Conservation (phyloP, 2,329 filamentous ascomycete genomes). For the Paracoccidioides brasiliensis region DNA sequence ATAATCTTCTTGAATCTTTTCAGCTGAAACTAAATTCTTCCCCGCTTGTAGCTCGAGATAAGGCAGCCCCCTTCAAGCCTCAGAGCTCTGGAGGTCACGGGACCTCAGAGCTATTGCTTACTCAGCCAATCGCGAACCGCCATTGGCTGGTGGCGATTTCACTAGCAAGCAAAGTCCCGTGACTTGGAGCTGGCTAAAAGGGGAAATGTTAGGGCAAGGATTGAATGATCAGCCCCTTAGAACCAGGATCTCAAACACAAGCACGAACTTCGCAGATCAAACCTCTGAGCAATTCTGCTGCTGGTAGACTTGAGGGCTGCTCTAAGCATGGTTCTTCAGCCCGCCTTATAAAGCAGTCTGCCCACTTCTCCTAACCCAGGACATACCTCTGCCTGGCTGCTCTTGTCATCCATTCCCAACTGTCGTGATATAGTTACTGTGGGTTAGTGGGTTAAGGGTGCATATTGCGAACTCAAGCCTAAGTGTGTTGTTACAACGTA, state of each 20-base stretch:
- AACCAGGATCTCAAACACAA: too few species aligned
- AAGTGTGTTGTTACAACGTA: slow-evolving; percentile 1
- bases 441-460: not conserved
- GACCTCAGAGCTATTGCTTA: not conserved
- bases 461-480: slow-evolving; percentile 1
- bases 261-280: too few species aligned
- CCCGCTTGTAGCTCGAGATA: not conserved
- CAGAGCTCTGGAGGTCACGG: not conserved
- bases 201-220: not conserved
- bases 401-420: not conserved
- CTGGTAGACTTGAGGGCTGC: not conserved
- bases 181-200: not conserved
- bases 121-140: too few species aligned
- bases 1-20: not conserved
- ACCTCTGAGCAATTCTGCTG: not conserved
- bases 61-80: not conserved
- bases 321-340: not conserved
- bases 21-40: not conserved
- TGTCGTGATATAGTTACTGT: not conserved
- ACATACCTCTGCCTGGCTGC: not conserved
- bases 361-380: not conserved
- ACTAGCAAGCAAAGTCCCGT: not conserved
- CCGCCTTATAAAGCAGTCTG: slow-evolving; percentile 1
- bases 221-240: too few species aligned
- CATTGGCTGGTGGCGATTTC: too few species aligned